A percentile compares a stretch with the other conserved stretches of the same genome.
Evolutionary conservation across 352 stramenopile genomes (phyloP).

Genomic region (Phytophthora cryptogea): DNA sequence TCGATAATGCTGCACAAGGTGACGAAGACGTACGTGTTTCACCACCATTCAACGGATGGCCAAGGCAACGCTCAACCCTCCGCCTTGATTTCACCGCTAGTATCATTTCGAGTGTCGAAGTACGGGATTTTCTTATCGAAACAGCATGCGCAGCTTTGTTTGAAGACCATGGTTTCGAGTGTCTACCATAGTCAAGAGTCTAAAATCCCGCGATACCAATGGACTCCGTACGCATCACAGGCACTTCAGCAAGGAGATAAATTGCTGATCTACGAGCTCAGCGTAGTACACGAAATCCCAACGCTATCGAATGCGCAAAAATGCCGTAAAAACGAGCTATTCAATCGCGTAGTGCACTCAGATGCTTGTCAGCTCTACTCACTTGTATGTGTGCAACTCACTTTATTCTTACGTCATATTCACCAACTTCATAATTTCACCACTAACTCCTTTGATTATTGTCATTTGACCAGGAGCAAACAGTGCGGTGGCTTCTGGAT

Average conservation of each 20-base stretch:
- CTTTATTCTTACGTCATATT: not conserved
- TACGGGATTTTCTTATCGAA: conserved; percentile 44
- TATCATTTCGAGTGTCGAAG: conserved; percentile 29
- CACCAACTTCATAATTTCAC: not conserved
- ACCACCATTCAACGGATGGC: conserved; percentile 28
- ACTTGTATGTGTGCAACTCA: conserved; percentile 25
- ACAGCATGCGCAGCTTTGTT: conserved; percentile 30
- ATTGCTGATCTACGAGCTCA: conserved; percentile 38
- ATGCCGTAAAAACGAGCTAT: conserved; percentile 7
- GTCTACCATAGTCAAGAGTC: not conserved
- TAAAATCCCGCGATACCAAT: conserved; percentile 14
- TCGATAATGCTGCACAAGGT: conserved; percentile 18
- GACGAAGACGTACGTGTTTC: conserved; percentile 48
- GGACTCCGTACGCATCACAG: conserved; percentile 34
- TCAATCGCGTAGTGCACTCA: conserved; percentile 17
- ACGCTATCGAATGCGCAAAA: not conserved
- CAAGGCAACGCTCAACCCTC: not conserved
- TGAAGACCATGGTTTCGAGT: not conserved
- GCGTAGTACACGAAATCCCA: conserved; percentile 3
- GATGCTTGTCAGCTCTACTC: conserved; percentile 32
- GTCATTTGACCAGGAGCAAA: conserved; percentile 12
- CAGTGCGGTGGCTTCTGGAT: conserved; percentile 21
- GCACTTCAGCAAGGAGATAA: conserved; percentile 21
- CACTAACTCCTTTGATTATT: not conserved
- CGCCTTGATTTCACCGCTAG: conserved; percentile 13